phyloP scores from a whole-genome alignment of 106 monocot species.

The Ottelia alismoides region DNA sequence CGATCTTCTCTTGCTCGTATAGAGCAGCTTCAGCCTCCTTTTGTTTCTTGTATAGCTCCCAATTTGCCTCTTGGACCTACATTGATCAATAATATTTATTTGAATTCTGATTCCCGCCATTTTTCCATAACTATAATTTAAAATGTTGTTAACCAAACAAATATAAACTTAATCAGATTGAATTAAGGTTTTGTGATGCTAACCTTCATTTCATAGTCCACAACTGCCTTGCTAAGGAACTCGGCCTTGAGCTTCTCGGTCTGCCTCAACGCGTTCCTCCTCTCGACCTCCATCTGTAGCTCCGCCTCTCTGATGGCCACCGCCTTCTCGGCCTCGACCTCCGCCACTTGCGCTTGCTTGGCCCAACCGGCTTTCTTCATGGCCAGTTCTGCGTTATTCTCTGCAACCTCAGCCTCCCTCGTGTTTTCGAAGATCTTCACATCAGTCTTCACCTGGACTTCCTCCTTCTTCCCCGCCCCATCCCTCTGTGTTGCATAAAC shows the following conservation, averaged over 20 bases:
- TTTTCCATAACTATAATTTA: too few relatives aligned
- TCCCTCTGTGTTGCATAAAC: too few relatives aligned
- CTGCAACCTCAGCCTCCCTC: constrained; percentile 49
- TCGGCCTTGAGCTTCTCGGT: constrained; percentile 65
- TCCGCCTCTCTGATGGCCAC: constrained; percentile 56
- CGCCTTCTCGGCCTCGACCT: constrained; percentile 49
- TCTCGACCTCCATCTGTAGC: constrained; percentile 69
- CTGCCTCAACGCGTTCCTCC: constrained; percentile 33
- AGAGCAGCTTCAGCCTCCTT: constrained; percentile 8
- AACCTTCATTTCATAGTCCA: constrained; percentile 57
- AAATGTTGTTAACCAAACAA: too few relatives aligned
- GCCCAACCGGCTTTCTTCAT: constrained; percentile 55
- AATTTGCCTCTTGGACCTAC: constrained; percentile 18
- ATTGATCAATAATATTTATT: too few relatives aligned
- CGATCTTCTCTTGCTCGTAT: constrained; percentile 4
- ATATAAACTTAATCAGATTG: too few relatives aligned
- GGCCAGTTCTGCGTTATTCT: constrained; percentile 39
- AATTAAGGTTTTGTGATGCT: too few relatives aligned
- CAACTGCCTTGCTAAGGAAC: constrained; percentile 33
- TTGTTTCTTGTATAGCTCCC: constrained; percentile 9
- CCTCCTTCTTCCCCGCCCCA: too few relatives aligned
- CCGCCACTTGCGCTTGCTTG: constrained; percentile 26
- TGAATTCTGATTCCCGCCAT: too few relatives aligned
- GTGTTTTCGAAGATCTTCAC: constrained; percentile 45
- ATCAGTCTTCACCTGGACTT: too few relatives aligned